Conservation (phyloP, 768 basidiomycete species). For the Crepidotus variabilis region DNA sequence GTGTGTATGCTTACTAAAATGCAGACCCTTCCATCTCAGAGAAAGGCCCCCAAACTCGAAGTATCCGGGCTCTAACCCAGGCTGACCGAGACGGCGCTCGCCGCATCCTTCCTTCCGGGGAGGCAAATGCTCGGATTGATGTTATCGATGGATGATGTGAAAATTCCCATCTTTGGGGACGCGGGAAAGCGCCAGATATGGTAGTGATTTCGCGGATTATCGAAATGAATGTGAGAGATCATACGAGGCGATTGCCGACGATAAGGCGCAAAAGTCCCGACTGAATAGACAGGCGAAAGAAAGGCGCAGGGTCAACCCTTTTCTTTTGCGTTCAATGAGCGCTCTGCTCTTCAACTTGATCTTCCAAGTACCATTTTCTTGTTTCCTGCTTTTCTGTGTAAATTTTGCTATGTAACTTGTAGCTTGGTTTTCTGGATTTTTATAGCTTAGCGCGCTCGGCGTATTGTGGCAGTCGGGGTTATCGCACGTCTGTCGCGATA, state of each 20-base stretch:
- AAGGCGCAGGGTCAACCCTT: background rate
- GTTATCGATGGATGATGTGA: background rate
- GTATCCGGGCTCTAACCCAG: background rate
- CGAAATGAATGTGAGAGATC: background rate
- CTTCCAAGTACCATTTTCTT: too few relatives aligned
- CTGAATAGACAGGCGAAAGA: background rate
- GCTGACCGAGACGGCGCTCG: background rate
- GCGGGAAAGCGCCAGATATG: background rate
- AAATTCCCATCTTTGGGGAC: background rate
- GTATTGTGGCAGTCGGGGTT: too few relatives aligned
- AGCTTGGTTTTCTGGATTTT: too few relatives aligned
- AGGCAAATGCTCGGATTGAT: background rate
- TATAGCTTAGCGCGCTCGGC: too few relatives aligned
- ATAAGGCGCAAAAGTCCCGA: background rate
- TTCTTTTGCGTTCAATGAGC: background rate
- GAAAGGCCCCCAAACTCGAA: background rate
- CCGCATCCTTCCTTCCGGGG: background rate
- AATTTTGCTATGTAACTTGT: too few relatives aligned
- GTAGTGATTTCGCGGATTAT: background rate
- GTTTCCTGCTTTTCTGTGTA: too few relatives aligned
- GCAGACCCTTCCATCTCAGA: background rate
- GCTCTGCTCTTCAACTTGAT: too few relatives aligned
- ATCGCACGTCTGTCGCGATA: too few relatives aligned
- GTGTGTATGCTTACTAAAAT: too few relatives aligned
- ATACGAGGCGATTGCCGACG: background rate